Percentiles rank a stretch among this genome's conserved stretches.
These are phyloP conservation scores for Suhomyces prunicola DNA, from an alignment of 805 yeast genomes.

Conservation along the genomic window DNA sequence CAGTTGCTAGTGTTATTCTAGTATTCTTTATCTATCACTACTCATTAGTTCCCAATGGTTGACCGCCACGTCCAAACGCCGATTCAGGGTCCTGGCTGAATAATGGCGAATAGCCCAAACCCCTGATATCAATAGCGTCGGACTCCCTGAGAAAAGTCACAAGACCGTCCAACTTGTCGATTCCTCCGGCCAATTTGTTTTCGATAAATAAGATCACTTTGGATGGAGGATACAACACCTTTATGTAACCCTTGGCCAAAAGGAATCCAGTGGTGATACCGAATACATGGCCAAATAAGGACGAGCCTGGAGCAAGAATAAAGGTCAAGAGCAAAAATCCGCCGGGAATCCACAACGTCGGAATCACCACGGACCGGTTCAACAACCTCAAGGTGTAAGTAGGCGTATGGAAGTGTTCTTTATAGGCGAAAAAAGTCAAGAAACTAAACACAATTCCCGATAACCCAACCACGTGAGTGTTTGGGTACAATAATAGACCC, in stretches of 20 bases:
- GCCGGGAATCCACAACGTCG: slow-evolving; percentile 61
- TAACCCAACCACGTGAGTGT: slow-evolving; percentile 59
- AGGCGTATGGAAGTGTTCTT: slow-evolving; percentile 39
- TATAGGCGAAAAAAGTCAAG: slow-evolving; percentile 56
- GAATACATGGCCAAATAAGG: slow-evolving; percentile 71
- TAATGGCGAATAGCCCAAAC: slow-evolving; percentile 27
- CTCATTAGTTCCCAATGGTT: slow-evolving; percentile 16
- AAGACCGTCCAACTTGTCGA: slow-evolving; percentile 50
- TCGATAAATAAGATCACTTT: slow-evolving; percentile 66
- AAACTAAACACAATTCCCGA: slow-evolving; percentile 75
- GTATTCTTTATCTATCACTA: not conserved
- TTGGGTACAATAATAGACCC: slow-evolving; percentile 50
- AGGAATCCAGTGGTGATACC: slow-evolving; percentile 67
- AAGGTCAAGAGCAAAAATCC: slow-evolving; percentile 45
- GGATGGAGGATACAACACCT: slow-evolving; percentile 63
- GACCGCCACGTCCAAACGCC: slow-evolving; percentile 18
- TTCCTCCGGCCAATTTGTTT: slow-evolving; percentile 45
- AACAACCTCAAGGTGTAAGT: slow-evolving; percentile 27
- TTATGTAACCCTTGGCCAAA: slow-evolving; percentile 55
- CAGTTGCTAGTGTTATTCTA: not conserved
- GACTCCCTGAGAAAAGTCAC: slow-evolving; percentile 60
- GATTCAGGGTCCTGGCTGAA: slow-evolving; percentile 24
- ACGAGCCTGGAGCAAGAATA: slow-evolving; percentile 59
- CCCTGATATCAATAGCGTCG: slow-evolving; percentile 49
- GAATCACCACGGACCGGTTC: slow-evolving; percentile 44